Base-by-base conservation (phyloP, 371 early-diverging fungal genomes). In the Actinomortierella ambigua region DNA sequence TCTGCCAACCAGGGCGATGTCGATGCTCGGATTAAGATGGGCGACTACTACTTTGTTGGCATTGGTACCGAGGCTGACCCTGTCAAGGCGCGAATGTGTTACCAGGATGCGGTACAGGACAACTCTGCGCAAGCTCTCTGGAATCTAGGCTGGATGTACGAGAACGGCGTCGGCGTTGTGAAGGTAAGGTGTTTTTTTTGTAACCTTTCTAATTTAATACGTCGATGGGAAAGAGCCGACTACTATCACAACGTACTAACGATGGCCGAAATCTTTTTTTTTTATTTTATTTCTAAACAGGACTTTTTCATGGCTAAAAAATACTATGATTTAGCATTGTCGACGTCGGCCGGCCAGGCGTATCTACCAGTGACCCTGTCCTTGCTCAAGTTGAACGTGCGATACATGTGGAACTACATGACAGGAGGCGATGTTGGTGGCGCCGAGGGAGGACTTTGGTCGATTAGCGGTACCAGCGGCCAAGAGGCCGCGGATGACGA, bases 111-210 rank as follows among this genome's bases (percentile, higher is more conserved):
- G 1, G 92, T 95, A 47, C 66, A 63, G n/a, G 90, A 94, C 28
- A 62, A 67, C 11, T 91, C 88, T 40, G 85, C 93, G 1, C 77
- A 96, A 63, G 98, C 96, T 3, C 93, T 95, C 90, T 99, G 93
- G 91, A 98, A 95, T 62, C 78, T 98, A 3, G 99, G 96, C 1
- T 98, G 90, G 88, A 97, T 97, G 96, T 87, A 97, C 68, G 98
- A 99, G 69, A 86, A 90, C 61, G 99, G 99, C n/a, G 55, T 95
- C 18, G 96, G 99, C 6, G 93, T 96, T 0, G 55, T 82, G 9
- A 88, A 88, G 80, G 88, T 86, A 73, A 50, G 17, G 18, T 20
- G 65, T 47, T 43, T 17, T 51, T 46, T 40, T 2, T 8, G 11
- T 20, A 39, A 28, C 20, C 7, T 57, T 17, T 46, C 9, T 62